phyloP scores from a whole-genome alignment of 371 early-diverging fungal genomes.

The Apophysomyces ossiformis region DNA sequence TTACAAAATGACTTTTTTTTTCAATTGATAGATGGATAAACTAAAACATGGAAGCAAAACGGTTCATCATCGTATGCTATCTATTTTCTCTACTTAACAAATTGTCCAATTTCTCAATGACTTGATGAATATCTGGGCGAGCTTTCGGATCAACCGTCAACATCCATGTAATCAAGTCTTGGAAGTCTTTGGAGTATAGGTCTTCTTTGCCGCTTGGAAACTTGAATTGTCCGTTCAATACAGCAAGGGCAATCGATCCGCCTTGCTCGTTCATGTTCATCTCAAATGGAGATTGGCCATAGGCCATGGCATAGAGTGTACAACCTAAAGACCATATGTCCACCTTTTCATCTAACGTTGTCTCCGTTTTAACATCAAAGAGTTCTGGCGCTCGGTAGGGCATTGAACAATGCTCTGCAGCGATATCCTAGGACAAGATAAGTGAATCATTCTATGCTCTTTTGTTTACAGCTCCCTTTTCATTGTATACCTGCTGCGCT shows the following conservation, averaged over 20 bases:
- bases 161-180: constrained; percentile 69
- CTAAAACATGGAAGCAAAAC: neutral
- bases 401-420: constrained; percentile 78
- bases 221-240: constrained; percentile 66
- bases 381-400: constrained; percentile 83
- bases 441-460: neutral
- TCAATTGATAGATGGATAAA: neutral
- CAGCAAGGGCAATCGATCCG: constrained; percentile 76
- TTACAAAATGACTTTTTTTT: neutral
- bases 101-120: constrained; percentile 7
- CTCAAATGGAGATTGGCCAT: constrained; percentile 78
- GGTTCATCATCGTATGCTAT: neutral
- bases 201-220: constrained; percentile 49
- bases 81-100: constrained; percentile 3
- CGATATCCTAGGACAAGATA: constrained; percentile 56
- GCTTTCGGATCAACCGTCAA: constrained; percentile 64
- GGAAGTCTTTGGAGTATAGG: constrained; percentile 62
- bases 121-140: constrained; percentile 68
- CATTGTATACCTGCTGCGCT: constrained; percentile 54
- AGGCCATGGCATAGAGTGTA: constrained; percentile 76
- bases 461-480: neutral
- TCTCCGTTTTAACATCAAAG: constrained; percentile 76
- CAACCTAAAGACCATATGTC: constrained; percentile 87
- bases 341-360: constrained; percentile 68
- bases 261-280: constrained; percentile 70